Base-by-base conservation (phyloP, 2,329 filamentous ascomycete species). In the Colletotrichum echinochloae region DNA sequence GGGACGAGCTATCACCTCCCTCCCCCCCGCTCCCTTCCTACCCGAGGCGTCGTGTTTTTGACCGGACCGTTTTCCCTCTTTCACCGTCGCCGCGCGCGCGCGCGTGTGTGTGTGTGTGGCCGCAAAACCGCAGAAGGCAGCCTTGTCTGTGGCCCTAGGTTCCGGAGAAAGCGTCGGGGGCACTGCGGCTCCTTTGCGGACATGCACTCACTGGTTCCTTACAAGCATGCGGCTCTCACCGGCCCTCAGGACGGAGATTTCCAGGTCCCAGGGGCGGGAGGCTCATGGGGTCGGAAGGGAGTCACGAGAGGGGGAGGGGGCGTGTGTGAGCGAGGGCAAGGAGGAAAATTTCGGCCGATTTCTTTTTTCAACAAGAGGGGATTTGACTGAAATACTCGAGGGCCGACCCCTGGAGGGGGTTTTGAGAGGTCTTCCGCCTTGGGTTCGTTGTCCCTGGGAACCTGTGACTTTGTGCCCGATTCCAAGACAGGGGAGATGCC, bases 171-270 rank as follows among this genome's bases (percentile, higher is more conserved):
- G 67, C 49, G 23, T 70, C 67, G 67, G 67, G 35, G 52, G 28
- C 55, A 70, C 51, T 51, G 60, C 65, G 69, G 65, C 65, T 68
- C 59, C 65, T 65, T 60, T 69, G 65, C 59, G 65, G 59, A 44
- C 41, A 51, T 12, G 35, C 8, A 11, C 20, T 12, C 41, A 2
- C 35, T 23, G 28, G 20, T 28, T 51, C 39, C 23, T 41, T 48
- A n/a, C 63, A 57, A n/a, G 67, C 46, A 44, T 30, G 49, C 51
- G 59, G 44, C 49, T 61, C 59, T 39, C 37, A 62, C 8, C 8
- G 39, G 39, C 6, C 41, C 41, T 46, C 41, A 23, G 20, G 23
- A 52, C 62, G 46, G 64, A 66, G 30, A 60, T 46, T 56, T 23
- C 49, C 67, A 46, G 54, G n/a, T 41, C 28, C 33, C n/a, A 49